Evolutionary conservation across 192 early-diverging fungal genomes (phyloP).

Genomic region (Rhizophagus prolifer): DNA sequence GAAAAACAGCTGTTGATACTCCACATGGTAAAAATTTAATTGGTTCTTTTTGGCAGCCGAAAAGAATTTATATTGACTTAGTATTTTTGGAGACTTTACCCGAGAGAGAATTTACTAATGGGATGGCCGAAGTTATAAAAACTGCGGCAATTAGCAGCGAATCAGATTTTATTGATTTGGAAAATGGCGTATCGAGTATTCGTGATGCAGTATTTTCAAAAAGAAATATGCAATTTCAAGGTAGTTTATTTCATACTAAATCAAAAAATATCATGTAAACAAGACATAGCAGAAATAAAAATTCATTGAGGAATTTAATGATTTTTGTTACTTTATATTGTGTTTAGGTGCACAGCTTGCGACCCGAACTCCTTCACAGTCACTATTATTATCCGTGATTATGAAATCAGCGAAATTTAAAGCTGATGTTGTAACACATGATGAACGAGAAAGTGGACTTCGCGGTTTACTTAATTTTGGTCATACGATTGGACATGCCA

Average conservation of each 20-base stretch:
- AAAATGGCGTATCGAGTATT: conserved; percentile 81
- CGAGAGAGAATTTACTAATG: conserved; percentile 89
- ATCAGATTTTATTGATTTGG: conserved; percentile 86
- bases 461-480: conserved; percentile 97
- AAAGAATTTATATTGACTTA: conserved; percentile 90
- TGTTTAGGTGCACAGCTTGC: conserved; percentile 49
- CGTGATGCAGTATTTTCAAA: conserved; percentile 65
- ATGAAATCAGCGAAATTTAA: conserved; percentile 88
- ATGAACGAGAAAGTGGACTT: conserved; percentile 93
- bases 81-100: conserved; percentile 83
- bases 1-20: conserved; percentile 96
- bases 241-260: conserved; percentile 14
- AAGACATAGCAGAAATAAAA: too few species aligned
- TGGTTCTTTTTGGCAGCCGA: conserved; percentile 96
- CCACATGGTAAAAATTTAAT: conserved; percentile 94
- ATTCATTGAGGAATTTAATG: too few species aligned
- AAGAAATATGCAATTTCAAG: conserved; percentile 44
- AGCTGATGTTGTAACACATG: conserved; percentile 93
- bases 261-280: too few species aligned
- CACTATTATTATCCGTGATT: conserved; percentile 77
- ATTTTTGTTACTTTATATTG: too few species aligned
- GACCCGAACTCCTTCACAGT: conserved; percentile 62
- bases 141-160: conserved; percentile 92
- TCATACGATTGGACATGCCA: conserved; percentile 95
- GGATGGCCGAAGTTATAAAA: conserved; percentile 98